These are phyloP conservation scores for Mucor plumbeus DNA, from an alignment of 371 early-diverging fungal genomes.

Conservation along the genomic window DNA sequence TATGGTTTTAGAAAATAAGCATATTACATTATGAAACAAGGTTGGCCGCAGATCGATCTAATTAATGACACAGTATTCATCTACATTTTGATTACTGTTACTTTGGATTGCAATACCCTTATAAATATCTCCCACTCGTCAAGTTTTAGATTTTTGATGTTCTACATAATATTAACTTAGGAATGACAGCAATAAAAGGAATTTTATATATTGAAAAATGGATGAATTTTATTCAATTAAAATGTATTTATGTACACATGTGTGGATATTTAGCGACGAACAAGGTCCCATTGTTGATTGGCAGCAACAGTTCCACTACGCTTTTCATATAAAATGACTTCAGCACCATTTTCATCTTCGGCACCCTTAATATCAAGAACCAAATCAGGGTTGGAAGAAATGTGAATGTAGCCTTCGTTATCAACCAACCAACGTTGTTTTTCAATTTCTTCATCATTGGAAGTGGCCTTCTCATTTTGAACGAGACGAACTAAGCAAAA, in stretches of 20 bases:
- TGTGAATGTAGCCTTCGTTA: constrained; percentile 71
- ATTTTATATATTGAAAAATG: too few species aligned
- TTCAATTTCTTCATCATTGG: constrained; percentile 59
- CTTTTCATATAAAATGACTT: constrained; percentile 37
- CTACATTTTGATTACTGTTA: too few species aligned
- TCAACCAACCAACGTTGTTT: constrained; percentile 82
- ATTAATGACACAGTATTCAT: too few species aligned
- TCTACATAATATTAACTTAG: too few species aligned
- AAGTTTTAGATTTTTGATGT: too few species aligned
- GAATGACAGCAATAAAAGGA: too few species aligned
- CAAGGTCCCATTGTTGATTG: constrained; percentile 35
- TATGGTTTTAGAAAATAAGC: too few species aligned
- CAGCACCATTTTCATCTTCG: constrained; percentile 39
- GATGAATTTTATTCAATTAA: background rate
- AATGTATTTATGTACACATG: background rate
- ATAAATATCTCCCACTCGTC: too few species aligned
- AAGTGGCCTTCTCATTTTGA: constrained; percentile 27
- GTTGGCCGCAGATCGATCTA: too few species aligned
- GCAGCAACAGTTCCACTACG: constrained; percentile 28
- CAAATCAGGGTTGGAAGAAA: constrained; percentile 23
- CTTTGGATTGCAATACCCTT: too few species aligned
- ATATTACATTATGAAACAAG: too few species aligned
- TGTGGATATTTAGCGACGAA: constrained; percentile 12
- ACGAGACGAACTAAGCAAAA: constrained; percentile 19
- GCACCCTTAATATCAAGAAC: constrained; percentile 39